Evolutionary conservation across 2,329 filamentous ascomycete genomes (phyloP), one percentile per base, ranked within the genome.

Genomic region (Calonectria honghensis): DNA sequence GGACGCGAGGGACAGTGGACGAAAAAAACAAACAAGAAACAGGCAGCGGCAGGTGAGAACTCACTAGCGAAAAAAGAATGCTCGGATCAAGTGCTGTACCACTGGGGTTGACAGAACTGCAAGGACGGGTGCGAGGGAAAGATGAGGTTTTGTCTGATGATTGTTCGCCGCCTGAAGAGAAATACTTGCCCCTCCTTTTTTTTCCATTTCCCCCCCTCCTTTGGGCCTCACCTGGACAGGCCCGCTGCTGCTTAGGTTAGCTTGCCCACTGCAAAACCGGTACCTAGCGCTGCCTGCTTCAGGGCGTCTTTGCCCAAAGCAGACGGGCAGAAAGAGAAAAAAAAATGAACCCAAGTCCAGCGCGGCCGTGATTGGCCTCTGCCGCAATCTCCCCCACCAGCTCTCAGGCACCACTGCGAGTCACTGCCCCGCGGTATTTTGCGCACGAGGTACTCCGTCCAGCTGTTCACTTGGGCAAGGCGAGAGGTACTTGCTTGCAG

Each of bases 141-240:
- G 67, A 50, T 51, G 67, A 59, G 57, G 72, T 70, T 70, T 73
- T 70, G 79, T 80, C 79, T 80, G 79, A 75, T 80, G 79, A 80
- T 80, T 80, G 79, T 78, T 76, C 69, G 75, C 76, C 73, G 75
- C 79, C 79, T 65, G 68, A 73, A 73, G 75, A 78, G 72, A 70
- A 67, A 73, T 72, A 79, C 68, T 64, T 80, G 79, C 79, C 79
- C 79, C 79, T 80, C 79, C 76, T 70, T 70, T 77, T 79, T 72
- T 78, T 54, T 72, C 78, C 76, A 68, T 76, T 70, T 73, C 76
- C 72, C 76, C 71, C 77, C 71, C 68, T 64, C 61, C 61, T 78
- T 73, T 74, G 73, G 41, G 57, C 61, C 61, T 64, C 61, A 64
- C 61, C 61, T 41, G 57, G 57, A 35, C 57, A 37, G 68, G 52